These are phyloP conservation scores for Sechiopsis laciniata DNA, from an alignment of 306 rosid species.

Conservation along the genomic window DNA sequence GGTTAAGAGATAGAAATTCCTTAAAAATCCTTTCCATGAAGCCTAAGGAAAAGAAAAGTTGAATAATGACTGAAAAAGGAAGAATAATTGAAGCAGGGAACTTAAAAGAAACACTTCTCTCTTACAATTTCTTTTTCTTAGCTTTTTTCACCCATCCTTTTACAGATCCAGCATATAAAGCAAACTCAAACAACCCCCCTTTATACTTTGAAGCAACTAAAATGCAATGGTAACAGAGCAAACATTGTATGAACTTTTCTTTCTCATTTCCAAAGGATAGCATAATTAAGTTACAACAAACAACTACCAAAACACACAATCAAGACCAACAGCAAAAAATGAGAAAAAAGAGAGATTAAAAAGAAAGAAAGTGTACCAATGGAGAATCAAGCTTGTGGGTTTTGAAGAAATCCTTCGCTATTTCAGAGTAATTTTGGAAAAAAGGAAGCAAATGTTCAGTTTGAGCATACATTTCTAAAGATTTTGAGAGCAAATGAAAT, in stretches of 20 bases:
- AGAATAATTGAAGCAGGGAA: conserved; percentile 56
- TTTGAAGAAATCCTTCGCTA: conserved; percentile 68
- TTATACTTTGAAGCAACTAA: neutral
- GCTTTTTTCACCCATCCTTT: conserved; percentile 29
- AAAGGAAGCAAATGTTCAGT: conserved; percentile 60
- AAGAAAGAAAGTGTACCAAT: conserved; percentile 35
- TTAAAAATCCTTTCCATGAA: neutral
- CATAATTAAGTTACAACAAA: neutral
- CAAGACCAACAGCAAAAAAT: neutral
- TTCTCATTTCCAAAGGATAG: neutral
- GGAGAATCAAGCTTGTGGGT: conserved; percentile 54
- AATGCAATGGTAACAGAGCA: neutral
- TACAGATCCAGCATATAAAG: conserved; percentile 59
- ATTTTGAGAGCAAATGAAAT: neutral
- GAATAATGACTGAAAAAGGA: conserved; percentile 1
- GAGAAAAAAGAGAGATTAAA: neutral
- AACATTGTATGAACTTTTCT: neutral
- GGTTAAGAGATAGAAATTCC: neutral
- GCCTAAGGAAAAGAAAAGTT: conserved; percentile 9
- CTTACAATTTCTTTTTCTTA: conserved; percentile 24
- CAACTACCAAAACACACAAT: neutral
- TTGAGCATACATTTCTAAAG: conserved; percentile 75
- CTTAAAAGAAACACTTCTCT: conserved; percentile 32
- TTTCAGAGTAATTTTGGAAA: conserved; percentile 56
- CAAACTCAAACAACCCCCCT: conserved; percentile 41